Evolutionary conservation across 345 rosid species (phyloP), one percentile per base, ranked within the genome.

Genomic region (Mallotus nudiflorus): DNA sequence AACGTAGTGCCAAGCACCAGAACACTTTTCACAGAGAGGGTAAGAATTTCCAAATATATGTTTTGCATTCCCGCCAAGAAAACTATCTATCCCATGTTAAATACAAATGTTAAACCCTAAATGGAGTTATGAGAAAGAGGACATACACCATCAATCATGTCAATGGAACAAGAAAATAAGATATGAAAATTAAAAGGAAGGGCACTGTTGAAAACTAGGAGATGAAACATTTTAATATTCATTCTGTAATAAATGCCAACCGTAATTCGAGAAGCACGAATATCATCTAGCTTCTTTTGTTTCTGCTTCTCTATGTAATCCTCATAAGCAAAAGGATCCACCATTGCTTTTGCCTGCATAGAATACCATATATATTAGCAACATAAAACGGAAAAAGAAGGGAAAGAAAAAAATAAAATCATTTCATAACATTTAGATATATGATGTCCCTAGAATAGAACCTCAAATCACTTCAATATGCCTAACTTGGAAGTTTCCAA

Each of bases 261-360:
- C 71, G 98, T 87, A 73, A 94, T 94, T 81, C 96, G 82, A 74
- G 82, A 73, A 37, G 76, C 67, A 58, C 82, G 84, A 10, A 75
- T 65, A 6, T 62, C 81, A 75, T 93, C 97, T 54, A 87, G 61
- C 80, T 86, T 88, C 78, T 87, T 84, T 77, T 76, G 83, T 73
- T 89, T 89, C 70, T 77, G 82, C 71, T 81, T 81, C 83, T 88
- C 90, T 74, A 83, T 44, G 75, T 88, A 89, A 29, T 68, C 28
- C 48, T 84, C 86, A 79, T 86, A 88, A 45, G 85, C 94, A 72
- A 88, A 87, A 69, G 97, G 98, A 80, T 88, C 83, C 25, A 83
- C 85, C 71, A 82, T 71, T 61, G 86, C 82, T 75, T 83, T 80
- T 46, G 89, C 97, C 98, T 93, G 86, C 67, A 76, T 51, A 79